Evolutionary conservation across 805 yeast genomes (phyloP).

Genomic region (Saturnispora saitoi): DNA sequence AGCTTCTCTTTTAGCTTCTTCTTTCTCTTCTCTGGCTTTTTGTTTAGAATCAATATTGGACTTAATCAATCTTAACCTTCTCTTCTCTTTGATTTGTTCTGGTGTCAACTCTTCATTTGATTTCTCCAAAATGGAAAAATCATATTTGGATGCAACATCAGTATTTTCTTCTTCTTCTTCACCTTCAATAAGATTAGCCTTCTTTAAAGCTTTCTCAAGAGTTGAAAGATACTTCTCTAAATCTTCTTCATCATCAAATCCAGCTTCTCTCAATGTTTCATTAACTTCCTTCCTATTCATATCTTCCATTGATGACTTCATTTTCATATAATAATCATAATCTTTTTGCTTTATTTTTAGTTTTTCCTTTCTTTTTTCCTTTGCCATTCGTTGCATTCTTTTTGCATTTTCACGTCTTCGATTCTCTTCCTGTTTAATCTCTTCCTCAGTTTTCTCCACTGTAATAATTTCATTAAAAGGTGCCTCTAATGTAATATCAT

Average conservation of each 20-base stretch:
- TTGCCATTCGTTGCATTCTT: slow-evolving; percentile 88
- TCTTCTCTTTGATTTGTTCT: slow-evolving; percentile 77
- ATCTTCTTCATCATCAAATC: slow-evolving; percentile 68
- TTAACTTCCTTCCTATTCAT: slow-evolving; percentile 47
- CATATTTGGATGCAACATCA: slow-evolving; percentile 37
- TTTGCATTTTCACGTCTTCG: slow-evolving; percentile 79
- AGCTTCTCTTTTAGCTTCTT: slow-evolving; percentile 48
- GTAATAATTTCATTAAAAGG: slow-evolving; percentile 62
- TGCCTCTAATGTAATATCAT: slow-evolving; percentile 76
- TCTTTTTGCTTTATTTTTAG: slow-evolving; percentile 75
- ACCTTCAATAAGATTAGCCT: slow-evolving; percentile 37
- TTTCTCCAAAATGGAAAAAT: slow-evolving; percentile 65
- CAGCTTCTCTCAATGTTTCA: slow-evolving; percentile 55
- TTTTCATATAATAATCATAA: slow-evolving; percentile 54
- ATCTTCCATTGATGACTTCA: slow-evolving; percentile 43
- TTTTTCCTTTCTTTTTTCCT: slow-evolving; percentile 72
- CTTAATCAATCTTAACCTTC: slow-evolving; percentile 72
- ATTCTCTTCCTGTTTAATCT: slow-evolving; percentile 65
- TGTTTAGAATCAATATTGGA: slow-evolving; percentile 85
- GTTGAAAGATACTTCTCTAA: slow-evolving; percentile 55
- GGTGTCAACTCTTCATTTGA: slow-evolving; percentile 80
- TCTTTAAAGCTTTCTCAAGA: slow-evolving; percentile 61
- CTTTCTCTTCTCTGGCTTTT: slow-evolving; percentile 73
- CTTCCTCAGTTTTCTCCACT: slow-evolving; percentile 76
- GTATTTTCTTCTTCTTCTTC: slow-evolving; percentile 40